Conservation (phyloP, 345 rosid species). For the Gossypium raimondii region DNA sequence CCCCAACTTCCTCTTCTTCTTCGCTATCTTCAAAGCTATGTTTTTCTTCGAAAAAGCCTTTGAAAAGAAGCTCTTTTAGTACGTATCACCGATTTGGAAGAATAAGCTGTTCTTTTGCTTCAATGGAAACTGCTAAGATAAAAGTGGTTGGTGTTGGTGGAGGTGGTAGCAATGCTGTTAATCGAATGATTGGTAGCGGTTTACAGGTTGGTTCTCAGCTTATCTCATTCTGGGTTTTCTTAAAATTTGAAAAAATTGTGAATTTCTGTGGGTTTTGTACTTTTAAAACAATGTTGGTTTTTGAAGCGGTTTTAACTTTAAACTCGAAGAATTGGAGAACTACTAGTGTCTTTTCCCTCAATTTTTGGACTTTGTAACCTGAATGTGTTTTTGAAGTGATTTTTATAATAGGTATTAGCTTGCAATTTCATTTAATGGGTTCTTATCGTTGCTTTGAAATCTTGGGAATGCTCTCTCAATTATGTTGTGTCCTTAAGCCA, state of each 20-base stretch:
- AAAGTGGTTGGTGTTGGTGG: slow-evolving; percentile 97
- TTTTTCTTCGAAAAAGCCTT: slow-evolving; percentile 11
- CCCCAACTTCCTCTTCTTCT: slow-evolving; percentile 35
- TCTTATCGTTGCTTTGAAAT: not conserved
- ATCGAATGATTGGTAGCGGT: slow-evolving; percentile 96
- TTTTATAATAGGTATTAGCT: no score
- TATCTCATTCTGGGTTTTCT: not conserved
- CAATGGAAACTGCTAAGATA: slow-evolving; percentile 83
- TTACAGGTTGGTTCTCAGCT: slow-evolving; percentile 51
- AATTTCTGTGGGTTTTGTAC: not conserved
- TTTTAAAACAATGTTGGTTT: not conserved
- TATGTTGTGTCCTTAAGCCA: not conserved
- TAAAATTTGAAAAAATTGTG: not conserved
- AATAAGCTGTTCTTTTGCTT: slow-evolving; percentile 58
- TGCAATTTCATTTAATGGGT: no score
- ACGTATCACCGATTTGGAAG: slow-evolving; percentile 30
- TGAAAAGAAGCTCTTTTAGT: slow-evolving; percentile 22
- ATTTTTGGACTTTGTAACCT: no score
- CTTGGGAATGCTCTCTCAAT: not conserved
- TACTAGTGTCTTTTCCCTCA: no score
- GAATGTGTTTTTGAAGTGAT: not conserved
- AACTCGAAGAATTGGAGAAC: not conserved
- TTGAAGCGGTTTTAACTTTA: not conserved
- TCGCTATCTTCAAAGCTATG: slow-evolving; percentile 19
- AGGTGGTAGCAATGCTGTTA: slow-evolving; percentile 98